Evolutionary conservation across 306 rosid genomes (phyloP), one percentile per base, ranked within the genome.

Genomic region (Luffa aegyptiaca): DNA sequence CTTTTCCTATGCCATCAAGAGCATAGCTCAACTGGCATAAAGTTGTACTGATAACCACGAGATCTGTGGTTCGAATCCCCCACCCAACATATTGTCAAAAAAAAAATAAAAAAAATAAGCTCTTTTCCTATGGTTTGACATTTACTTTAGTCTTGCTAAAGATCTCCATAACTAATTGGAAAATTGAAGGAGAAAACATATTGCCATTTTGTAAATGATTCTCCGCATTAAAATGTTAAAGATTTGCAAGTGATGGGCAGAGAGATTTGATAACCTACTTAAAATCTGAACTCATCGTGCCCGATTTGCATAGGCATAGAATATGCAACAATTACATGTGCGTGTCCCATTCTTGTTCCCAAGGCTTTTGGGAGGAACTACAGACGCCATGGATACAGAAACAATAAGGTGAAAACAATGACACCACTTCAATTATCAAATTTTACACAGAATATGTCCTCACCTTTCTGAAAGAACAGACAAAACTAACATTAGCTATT

Each of bases 331-430:
- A 49, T 31, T 73, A 73, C 39, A 73, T 48, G 78, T 73, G 13
- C 13, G 61, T 73, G 57, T 26, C 58, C 77, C 77, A 72, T 12
- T 48, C 58, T 72, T 31, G 77, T 72, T 26, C 77, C 77, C 39
- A 26, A 13, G 57, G 55, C 51, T 70, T 70, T 44, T 69, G 69
- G 42, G 6, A 33, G 69, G 33, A 62, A 26, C 69, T 31, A 62
- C 69, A 33, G 5, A 31, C 33, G n/a, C 37, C 39, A 62, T 62
- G 42, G 69, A 62, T 62, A 46, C 57, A 45, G 13, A 72, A 72
- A 14, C 77, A 72, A 72, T 72, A 72, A 48, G 59, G 26, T 72
- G 77, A 48, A 48, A 16, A 73, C 61, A 74, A 39, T 74, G 10
- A 74, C 35, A 51, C 48, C 41, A 17, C 46, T 51, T 74, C 78